These are phyloP conservation scores for Crithidia brevicula DNA, from an alignment of 208 protist genomes.

Conservation along the genomic window DNA sequence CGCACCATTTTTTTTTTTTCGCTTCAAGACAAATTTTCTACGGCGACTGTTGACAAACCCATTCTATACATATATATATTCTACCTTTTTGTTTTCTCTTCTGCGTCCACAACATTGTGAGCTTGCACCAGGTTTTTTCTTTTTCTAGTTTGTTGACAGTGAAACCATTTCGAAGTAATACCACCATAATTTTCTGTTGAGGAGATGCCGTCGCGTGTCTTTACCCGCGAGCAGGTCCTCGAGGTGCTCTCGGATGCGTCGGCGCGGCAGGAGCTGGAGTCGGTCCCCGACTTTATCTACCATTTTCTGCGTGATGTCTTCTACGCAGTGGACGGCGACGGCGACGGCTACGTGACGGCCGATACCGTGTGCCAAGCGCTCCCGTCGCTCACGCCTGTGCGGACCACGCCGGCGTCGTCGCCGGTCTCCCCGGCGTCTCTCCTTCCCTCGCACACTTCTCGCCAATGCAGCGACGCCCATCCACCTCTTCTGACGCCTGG, in stretches of 20 bases:
- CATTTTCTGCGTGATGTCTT: slow-evolving; percentile 37
- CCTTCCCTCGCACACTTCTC: not conserved
- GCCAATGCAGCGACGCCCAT: not conserved
- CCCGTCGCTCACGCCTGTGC: slow-evolving; percentile 4
- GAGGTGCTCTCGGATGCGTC: slow-evolving; percentile 20
- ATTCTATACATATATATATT: no score
- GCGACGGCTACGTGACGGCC: slow-evolving; percentile 31
- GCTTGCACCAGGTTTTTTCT: no score
- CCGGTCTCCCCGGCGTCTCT: not conserved
- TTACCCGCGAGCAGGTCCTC: slow-evolving; percentile 23
- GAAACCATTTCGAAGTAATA: not conserved
- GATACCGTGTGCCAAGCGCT: slow-evolving; percentile 10
- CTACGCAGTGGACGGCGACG: slow-evolving; percentile 26
- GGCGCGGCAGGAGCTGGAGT: slow-evolving; percentile 27
- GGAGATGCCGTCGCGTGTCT: slow-evolving; percentile 30
- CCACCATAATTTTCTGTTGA: no score
- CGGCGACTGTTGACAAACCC: no score
- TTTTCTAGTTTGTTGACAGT: no score
- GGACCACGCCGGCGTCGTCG: not conserved
- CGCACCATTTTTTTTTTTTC: no score
- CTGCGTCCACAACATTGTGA: no score
- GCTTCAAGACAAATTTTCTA: no score
- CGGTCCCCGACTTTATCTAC: slow-evolving; percentile 39
- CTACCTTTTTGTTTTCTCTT: slow-evolving; percentile 4
- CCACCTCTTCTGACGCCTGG: slow-evolving; percentile 7